Conservation (phyloP, 148 eudicot species). For the Pouteria glomerata region DNA sequence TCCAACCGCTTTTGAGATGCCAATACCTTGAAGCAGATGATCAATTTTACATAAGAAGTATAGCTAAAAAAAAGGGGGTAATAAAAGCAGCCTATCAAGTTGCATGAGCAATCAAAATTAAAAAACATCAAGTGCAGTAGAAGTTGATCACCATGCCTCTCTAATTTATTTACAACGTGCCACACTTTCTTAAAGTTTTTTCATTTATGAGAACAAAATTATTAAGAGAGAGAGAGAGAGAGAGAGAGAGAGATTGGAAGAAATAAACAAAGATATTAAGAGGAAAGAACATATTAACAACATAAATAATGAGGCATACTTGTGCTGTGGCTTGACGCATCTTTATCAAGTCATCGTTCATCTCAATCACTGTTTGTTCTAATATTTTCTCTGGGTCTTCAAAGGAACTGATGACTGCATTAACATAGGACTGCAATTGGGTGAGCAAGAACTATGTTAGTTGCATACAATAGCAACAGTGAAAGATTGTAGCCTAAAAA, state of each 20-base stretch:
- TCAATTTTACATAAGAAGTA: too few species aligned
- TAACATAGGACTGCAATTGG: slow-evolving; percentile 72
- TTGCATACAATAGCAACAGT: background rate
- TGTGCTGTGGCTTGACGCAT: slow-evolving; percentile 99
- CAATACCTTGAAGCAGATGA: too few species aligned
- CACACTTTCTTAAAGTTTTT: too few species aligned
- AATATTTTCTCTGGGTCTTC: slow-evolving; percentile 98
- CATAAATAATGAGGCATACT: slow-evolving; percentile 44
- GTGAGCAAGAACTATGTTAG: too few species aligned
- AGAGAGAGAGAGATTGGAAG: too few species aligned
- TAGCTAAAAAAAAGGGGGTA: slow-evolving; percentile 21
- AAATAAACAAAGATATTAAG: slow-evolving; percentile 4
- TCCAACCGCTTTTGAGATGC: slow-evolving; percentile 97
- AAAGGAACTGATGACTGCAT: slow-evolving; percentile 71
- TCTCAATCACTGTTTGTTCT: slow-evolving; percentile 84
- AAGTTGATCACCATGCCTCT: too few species aligned
- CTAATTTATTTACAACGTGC: too few species aligned
- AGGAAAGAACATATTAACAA: background rate
- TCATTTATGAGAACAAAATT: too few species aligned
- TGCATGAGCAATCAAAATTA: too few species aligned
- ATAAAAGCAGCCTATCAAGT: too few species aligned
- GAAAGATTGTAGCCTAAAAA: slow-evolving; percentile 12
- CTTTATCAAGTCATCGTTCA: slow-evolving; percentile 91
- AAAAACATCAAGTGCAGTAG: too few species aligned
- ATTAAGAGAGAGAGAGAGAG: too few species aligned